Percentiles rank a stretch among this genome's conserved stretches.
These are phyloP conservation scores for Rhodosporidiobolus sp. DNA, from an alignment of 768 basidiomycete genomes.

Conservation along the genomic window DNA sequence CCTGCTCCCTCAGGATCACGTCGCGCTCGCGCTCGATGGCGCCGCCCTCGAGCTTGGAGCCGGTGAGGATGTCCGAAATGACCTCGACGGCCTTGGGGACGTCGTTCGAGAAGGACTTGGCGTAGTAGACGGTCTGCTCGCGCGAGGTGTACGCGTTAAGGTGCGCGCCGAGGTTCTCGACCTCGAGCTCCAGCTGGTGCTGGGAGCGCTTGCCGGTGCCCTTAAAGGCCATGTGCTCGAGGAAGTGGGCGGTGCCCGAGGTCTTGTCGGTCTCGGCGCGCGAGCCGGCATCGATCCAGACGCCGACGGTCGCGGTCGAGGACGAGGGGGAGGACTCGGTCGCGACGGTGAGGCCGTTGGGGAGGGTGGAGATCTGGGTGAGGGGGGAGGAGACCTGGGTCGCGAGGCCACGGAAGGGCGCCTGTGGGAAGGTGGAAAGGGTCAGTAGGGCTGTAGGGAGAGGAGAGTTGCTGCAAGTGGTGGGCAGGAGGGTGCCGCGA, in stretches of 20 bases:
- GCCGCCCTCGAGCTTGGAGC: slow-evolving; percentile 79
- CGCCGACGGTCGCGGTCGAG: slow-evolving; percentile 96
- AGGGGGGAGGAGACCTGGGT: slow-evolving; percentile 58
- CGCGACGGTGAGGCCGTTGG: slow-evolving; percentile 88
- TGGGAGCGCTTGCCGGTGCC: slow-evolving; percentile 86
- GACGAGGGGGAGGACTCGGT: slow-evolving; percentile 52
- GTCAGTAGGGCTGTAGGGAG: background rate
- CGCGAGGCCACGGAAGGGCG: slow-evolving; percentile 48
- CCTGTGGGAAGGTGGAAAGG: slow-evolving; percentile 6
- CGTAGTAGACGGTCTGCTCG: slow-evolving; percentile 99
- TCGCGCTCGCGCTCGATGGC: slow-evolving; percentile 95
- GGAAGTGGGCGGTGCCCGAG: slow-evolving; percentile 95
- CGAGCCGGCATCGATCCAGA: slow-evolving; percentile 98
- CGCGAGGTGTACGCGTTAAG: slow-evolving; percentile 97
- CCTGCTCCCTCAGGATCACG: slow-evolving; percentile 93
- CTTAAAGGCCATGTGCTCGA: slow-evolving; percentile 98
- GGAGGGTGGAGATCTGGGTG: slow-evolving; percentile 85
- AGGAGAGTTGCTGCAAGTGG: background rate
- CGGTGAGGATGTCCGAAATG: slow-evolving; percentile 95
- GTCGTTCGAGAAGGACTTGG: slow-evolving; percentile 96
- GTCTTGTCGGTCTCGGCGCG: slow-evolving; percentile 93
- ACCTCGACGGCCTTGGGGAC: slow-evolving; percentile 87
- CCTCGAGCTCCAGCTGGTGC: slow-evolving; percentile 87
- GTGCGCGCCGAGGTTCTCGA: slow-evolving; percentile 96
- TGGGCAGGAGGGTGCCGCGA: too few species aligned